Base-by-base conservation (phyloP, 75 land plant genomes). In the Selaginella moellendorffii region DNA sequence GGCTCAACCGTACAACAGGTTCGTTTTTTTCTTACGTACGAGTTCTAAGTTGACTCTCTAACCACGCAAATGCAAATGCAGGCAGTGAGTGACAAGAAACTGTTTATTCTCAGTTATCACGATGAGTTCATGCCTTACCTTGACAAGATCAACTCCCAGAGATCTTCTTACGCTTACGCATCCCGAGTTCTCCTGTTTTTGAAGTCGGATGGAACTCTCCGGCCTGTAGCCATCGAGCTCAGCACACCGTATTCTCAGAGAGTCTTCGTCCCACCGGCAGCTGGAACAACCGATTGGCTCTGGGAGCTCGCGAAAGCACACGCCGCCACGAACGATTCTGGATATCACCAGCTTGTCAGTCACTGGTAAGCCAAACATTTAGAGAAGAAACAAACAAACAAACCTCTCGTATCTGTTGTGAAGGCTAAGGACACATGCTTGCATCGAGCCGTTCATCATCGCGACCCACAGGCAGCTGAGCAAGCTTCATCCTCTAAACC, bases 141-240 rank as follows among this genome's bases (percentile, higher is more conserved):
- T 2, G 52, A 72, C 5, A 63, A 71, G 21, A 79, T 86, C 64
- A 86, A 86, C 61, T 27, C 64, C 9, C 20, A 29, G 0, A 72
- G 71, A 0, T 31, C 63, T 5, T 71, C 12, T 1, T 79, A 82
- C 5, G 58, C 74, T 2, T 88, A 56, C 24, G 20, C 84, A 0
- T n/a, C n/a, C n/a, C 67, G 87, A 27, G 81, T 83, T 17, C 19
- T 86, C 19, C 69, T 86, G n/a, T 79, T 81, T 58, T 54, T 79
- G 53, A 70, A 71, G 28, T 46, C 69, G 0, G 80, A 78, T 63
- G 74, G 78, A 0, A 74, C 76, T 23, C 29, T 86, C 63, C 74
- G 62, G 30, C 90, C 90, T 17, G 20, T 83, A 18, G 87, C 84
- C 12, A 86, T 86, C 23, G 90, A 86, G 74, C 42, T 86, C 2